phyloP scores from a whole-genome alignment of 2,329 filamentous ascomycete species.

The Diaporthe amygdali region DNA sequence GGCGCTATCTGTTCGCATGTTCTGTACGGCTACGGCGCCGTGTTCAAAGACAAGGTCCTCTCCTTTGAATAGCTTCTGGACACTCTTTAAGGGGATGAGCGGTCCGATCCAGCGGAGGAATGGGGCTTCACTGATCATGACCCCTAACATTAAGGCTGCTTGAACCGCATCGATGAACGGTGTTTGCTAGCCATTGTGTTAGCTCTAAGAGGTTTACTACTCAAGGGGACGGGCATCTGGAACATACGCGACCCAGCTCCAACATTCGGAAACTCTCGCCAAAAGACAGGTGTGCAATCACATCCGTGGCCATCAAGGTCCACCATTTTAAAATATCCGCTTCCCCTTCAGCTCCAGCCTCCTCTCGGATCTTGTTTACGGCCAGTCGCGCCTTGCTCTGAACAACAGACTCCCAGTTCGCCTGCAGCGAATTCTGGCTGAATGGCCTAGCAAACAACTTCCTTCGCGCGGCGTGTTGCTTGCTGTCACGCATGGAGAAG shows the following conservation, averaged over 20 bases:
- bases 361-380: constrained; percentile 13
- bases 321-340: constrained; percentile 50
- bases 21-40: constrained; percentile 3
- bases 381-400: constrained; percentile 12
- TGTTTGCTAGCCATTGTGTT: constrained; percentile 36
- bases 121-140: constrained; percentile 10
- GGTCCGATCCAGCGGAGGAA: constrained; percentile 3
- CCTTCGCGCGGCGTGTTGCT: constrained; percentile 18
- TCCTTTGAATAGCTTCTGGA: constrained; percentile 1
- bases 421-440: constrained; percentile 19
- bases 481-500: constrained; percentile 15
- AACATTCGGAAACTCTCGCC: constrained; percentile 38
- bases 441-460: constrained; percentile 19
- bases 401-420: constrained; percentile 13
- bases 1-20: constrained; percentile 15
- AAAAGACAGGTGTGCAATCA: constrained; percentile 47
- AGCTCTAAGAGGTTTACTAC: constrained; percentile 35
- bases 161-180: constrained; percentile 14
- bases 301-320: constrained; percentile 49
- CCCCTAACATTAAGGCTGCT: neutral
- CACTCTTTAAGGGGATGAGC: neutral
- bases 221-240: neutral
- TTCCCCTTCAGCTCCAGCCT: constrained; percentile 28
- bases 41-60: constrained; percentile 20
- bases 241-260: constrained; percentile 30